Evolutionary conservation across 1,284 basidiomycete genomes (phyloP).

Genomic region (Trametes hirsuta): DNA sequence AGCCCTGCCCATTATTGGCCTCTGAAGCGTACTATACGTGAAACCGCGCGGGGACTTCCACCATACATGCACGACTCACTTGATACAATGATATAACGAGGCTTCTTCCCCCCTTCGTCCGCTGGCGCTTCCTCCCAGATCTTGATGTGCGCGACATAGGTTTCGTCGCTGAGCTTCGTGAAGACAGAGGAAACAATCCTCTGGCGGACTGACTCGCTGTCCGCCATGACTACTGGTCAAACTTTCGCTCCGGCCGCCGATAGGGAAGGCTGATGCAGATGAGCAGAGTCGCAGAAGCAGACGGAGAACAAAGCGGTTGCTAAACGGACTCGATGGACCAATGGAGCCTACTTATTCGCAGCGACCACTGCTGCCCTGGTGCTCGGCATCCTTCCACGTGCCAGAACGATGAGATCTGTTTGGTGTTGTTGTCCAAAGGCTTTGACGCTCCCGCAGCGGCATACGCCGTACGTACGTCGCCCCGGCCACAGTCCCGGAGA

Average conservation of each 20-base stretch:
- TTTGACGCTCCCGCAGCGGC: slow-evolving; percentile 17
- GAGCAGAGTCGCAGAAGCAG: not conserved
- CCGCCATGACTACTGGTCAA: slow-evolving; percentile 47
- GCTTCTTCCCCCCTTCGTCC: slow-evolving; percentile 73
- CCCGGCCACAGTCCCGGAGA: no score
- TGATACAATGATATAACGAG: slow-evolving; percentile 85
- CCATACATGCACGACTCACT: slow-evolving; percentile 56
- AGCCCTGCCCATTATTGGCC: slow-evolving; percentile 64
- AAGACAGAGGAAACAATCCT: slow-evolving; percentile 87
- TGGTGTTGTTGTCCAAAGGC: slow-evolving; percentile 29
- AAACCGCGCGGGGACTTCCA: not conserved
- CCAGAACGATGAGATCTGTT: slow-evolving; percentile 15
- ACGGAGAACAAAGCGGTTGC: not conserved
- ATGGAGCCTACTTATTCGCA: not conserved
- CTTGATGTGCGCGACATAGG: slow-evolving; percentile 85
- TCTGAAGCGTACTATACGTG: slow-evolving; percentile 45
- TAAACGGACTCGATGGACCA: not conserved
- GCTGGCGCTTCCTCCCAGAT: slow-evolving; percentile 81
- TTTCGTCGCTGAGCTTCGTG: slow-evolving; percentile 73
- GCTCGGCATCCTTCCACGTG: not conserved
- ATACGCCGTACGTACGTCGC: no score
- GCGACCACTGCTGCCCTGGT: not conserved
- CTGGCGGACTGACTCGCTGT: slow-evolving; percentile 55
- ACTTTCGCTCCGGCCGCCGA: no score
- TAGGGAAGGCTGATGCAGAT: no score